Percentiles rank a stretch among this genome's conserved stretches.
These are phyloP conservation scores for Phytophthora megakarya DNA, from an alignment of 352 stramenopile species.

Conservation along the genomic window DNA sequence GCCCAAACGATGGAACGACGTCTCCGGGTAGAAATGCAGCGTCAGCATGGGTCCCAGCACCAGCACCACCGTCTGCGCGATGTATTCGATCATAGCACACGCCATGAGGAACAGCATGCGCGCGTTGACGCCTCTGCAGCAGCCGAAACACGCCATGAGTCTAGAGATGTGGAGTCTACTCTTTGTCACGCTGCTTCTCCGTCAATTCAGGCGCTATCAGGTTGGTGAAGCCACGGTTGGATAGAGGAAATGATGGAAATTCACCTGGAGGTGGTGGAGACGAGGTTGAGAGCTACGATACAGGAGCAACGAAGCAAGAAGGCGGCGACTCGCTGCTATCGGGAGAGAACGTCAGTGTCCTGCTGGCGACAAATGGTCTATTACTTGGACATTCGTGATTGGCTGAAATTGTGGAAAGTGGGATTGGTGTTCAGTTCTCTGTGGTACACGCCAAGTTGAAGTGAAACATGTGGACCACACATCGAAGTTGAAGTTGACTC, in stretches of 20 bases:
- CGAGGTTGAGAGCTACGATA: not conserved
- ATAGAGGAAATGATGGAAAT: not conserved
- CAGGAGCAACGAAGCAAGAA: not conserved
- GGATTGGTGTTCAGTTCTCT: slow-evolving; percentile 12
- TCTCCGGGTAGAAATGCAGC: slow-evolving; percentile 79
- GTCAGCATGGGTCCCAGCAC: slow-evolving; percentile 72
- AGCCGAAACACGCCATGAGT: slow-evolving; percentile 45
- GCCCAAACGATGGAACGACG: slow-evolving; percentile 69
- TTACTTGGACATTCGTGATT: slow-evolving; percentile 22
- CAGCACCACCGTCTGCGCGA: slow-evolving; percentile 73
- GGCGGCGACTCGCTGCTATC: slow-evolving; percentile 2
- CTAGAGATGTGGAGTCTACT: not conserved
- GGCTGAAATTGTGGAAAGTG: slow-evolving; percentile 12
- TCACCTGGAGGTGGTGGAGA: not conserved
- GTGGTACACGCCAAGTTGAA: slow-evolving; percentile 26
- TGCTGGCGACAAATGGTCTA: not conserved
- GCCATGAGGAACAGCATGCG: slow-evolving; percentile 81
- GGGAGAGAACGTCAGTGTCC: slow-evolving; percentile 18
- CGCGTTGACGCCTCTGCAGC: slow-evolving; percentile 72
- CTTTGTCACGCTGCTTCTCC: slow-evolving; percentile 14
- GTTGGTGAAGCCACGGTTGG: not conserved
- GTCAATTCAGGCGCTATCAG: slow-evolving; percentile 5
- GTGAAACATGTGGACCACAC: not conserved
- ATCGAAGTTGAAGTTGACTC: not conserved
- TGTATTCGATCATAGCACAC: slow-evolving; percentile 81